Percentiles rank a stretch among this genome's conserved stretches.
Evolutionary conservation across 306 rosid species (phyloP).

Genomic region (Cucurbita moschata): DNA sequence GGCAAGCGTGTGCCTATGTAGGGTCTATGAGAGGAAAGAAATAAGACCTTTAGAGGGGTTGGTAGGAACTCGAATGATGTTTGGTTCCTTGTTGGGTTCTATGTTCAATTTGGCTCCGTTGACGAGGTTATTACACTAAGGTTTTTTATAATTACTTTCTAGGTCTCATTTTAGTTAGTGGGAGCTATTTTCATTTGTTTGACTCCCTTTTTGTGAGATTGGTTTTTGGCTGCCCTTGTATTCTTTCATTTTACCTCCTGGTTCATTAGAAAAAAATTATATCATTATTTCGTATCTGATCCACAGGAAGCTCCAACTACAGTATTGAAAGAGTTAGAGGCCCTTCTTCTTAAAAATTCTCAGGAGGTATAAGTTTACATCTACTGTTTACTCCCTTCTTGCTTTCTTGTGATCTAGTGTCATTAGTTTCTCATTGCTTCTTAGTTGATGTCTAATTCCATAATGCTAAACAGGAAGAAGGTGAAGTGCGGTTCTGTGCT

Average conservation of each 20-base stretch:
- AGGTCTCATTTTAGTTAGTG: background rate
- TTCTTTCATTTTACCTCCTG: background rate
- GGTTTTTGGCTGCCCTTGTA: background rate
- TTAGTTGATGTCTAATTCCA: slow-evolving; percentile 6
- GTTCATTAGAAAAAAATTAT: background rate
- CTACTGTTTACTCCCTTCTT: background rate
- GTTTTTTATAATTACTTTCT: background rate
- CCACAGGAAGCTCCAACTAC: slow-evolving; percentile 57
- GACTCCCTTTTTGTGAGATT: background rate
- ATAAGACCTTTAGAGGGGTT: no score
- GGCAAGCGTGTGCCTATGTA: no score
- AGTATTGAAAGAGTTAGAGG: slow-evolving; percentile 68
- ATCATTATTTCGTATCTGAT: slow-evolving; percentile 17
- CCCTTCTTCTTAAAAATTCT: slow-evolving; percentile 47
- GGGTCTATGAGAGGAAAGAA: no score
- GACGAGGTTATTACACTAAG: no score
- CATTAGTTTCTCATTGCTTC: background rate
- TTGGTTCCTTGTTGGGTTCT: no score
- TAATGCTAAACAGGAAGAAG: slow-evolving; percentile 57
- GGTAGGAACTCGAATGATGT: no score
- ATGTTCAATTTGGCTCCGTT: no score
- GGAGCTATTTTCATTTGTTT: background rate
- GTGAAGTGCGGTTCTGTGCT: slow-evolving; percentile 80
- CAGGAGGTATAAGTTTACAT: slow-evolving; percentile 43
- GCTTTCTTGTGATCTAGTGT: background rate